Evolutionary conservation across 1,284 basidiomycete species (phyloP).

Genomic region (Ceratobasidium sp.): DNA sequence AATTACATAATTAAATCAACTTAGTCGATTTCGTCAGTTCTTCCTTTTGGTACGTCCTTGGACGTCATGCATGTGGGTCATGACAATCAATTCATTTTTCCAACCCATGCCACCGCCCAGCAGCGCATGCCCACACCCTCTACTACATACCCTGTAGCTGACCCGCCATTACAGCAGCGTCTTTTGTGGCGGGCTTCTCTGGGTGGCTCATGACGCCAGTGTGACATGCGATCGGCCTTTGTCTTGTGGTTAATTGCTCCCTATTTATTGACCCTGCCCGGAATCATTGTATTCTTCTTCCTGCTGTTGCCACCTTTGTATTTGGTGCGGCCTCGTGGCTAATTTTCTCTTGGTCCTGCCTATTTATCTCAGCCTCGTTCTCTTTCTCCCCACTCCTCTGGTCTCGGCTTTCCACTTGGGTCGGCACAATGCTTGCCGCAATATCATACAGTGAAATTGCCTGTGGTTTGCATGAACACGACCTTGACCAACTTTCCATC

Average conservation of each 20-base stretch:
- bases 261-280: constrained; percentile 8
- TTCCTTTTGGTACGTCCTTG: too few relatives aligned
- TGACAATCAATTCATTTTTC: too few relatives aligned
- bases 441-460: constrained; percentile 14
- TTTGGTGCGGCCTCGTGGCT: constrained; percentile 16
- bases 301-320: background rate
- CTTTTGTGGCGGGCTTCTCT: constrained; percentile 29
- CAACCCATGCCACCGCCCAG: too few relatives aligned
- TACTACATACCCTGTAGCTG: constrained; percentile 17
- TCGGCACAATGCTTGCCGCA: constrained; percentile 7
- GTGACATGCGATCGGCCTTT: background rate
- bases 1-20: too few relatives aligned
- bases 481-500: background rate
- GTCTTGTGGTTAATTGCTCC: constrained; percentile 23
- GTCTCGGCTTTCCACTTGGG: background rate
- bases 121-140: constrained; percentile 37
- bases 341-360: too few relatives aligned
- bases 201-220: background rate
- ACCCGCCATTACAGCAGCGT: constrained; percentile 26
- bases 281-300: background rate
- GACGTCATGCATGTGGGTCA: too few relatives aligned
- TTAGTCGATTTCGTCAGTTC: too few relatives aligned
- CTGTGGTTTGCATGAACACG: constrained; percentile 23
- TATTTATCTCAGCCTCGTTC: background rate
- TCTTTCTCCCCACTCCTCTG: constrained; percentile 1